Base-by-base conservation (phyloP, 352 stramenopile genomes). In the Globisporangium carolinianum region DNA sequence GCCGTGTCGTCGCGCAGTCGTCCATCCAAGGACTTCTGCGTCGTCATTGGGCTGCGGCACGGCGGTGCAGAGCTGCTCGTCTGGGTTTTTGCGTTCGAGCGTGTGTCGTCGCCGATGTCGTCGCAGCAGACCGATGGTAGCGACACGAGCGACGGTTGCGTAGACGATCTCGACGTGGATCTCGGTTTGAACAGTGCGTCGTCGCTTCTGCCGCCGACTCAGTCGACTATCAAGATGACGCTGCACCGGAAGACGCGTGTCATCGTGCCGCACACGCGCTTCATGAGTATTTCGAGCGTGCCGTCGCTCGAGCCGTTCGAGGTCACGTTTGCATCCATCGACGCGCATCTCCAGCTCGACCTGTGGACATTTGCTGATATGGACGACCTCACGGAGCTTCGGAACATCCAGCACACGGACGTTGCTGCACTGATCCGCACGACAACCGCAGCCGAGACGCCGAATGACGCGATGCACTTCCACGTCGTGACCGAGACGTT, bases 301-400 rank as follows among this genome's bases (percentile, higher is more conserved):
- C 75, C 80, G 11, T 71, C 68, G 6, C 58, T 90, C 8, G 62
- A 82, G 56, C 54, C 38, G 24, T 90, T 77, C 61, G 68, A 82
- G 11, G 61, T 84, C 0, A 57, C 67, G 18, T 72, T 89, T 58
- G 69, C 65, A 6, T 78, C 64, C 42, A 71, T 89, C 42, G 73
- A 85, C 45, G 38, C 47, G 6, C 58, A 73, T 1, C 69, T 63
- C 36, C 59, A 54, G 24, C 49, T 91, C 36, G 69, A 63, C 1
- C 6, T 91, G 15, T 91, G 81, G 81, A 71, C 67, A 1, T 85
- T 91, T 57, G 15, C 52, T n/a, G 76, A 89, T 47, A 63, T 81
- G 18, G 73, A 82, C 37, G 73, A 86, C 14, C 70, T 86, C 35
- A 54, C 65, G 0, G 55, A 62, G n/a, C 39, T 87, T 7, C 69